A percentile compares a stretch with the other conserved stretches of the same genome.
These are phyloP conservation scores for Takashimella koratensis DNA, from an alignment of 1,284 basidiomycete species.

Conservation along the genomic window DNA sequence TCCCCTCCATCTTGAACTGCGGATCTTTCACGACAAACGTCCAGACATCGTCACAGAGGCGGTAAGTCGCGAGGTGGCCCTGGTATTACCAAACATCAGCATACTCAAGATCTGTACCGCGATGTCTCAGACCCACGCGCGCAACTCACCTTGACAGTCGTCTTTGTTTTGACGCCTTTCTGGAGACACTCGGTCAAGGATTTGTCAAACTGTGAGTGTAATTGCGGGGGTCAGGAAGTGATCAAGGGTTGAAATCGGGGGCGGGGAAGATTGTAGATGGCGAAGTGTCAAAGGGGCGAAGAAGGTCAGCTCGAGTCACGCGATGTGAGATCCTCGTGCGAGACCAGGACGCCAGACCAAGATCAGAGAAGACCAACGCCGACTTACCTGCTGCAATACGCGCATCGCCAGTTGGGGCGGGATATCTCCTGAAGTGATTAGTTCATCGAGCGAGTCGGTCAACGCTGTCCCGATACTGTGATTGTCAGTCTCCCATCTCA, in stretches of 20 bases:
- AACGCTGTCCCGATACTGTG: constrained; percentile 90
- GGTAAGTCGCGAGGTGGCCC: constrained; percentile 87
- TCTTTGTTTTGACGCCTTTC: constrained; percentile 88
- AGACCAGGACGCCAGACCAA: too few species aligned
- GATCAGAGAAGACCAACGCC: too few species aligned
- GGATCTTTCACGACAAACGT: constrained; percentile 92
- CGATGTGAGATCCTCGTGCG: too few species aligned
- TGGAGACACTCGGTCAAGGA: constrained; percentile 84
- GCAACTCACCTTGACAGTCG: constrained; percentile 78
- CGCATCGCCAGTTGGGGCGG: constrained; percentile 97
- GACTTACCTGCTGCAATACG: constrained; percentile 82
- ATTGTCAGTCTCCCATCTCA: too few species aligned
- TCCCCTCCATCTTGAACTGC: constrained; percentile 89
- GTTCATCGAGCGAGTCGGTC: constrained; percentile 97
- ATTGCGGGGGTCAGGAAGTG: too few species aligned
- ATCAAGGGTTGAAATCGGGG: too few species aligned
- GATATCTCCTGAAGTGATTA: constrained; percentile 94
- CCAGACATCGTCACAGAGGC: constrained; percentile 96
- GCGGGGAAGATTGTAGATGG: too few species aligned
- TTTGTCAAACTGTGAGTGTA: constrained; percentile 78
- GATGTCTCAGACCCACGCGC: too few species aligned
- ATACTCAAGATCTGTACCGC: too few species aligned
- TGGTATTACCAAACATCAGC: constrained; percentile 50
- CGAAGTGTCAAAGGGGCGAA: too few species aligned
- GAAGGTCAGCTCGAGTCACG: too few species aligned